Conservation (phyloP, 179 eudicot species). For the Nepenthes alata region DNA sequence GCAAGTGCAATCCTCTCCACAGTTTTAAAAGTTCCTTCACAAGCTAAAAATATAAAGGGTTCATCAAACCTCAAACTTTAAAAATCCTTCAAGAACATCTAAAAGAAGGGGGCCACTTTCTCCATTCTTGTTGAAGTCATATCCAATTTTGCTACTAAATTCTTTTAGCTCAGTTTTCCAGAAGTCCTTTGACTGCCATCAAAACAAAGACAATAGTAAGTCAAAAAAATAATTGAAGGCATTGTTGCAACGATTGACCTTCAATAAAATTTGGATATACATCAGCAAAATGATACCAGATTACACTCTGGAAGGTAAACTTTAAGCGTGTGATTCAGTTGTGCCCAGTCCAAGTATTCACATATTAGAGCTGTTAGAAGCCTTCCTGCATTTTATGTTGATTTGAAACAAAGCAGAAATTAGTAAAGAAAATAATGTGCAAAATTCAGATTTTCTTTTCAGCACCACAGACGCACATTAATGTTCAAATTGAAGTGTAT, state of each 20-base stretch:
- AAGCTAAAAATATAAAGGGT: not conserved
- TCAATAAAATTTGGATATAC: conserved; percentile 2
- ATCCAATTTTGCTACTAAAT: conserved; percentile 83
- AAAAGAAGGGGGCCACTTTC: conserved; percentile 82
- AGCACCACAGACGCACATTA: too few species aligned
- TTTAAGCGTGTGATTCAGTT: conserved; percentile 76
- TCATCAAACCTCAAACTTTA: conserved; percentile 70
- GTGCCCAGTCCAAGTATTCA: conserved; percentile 98
- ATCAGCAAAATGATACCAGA: conserved; percentile 37
- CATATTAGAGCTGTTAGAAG: conserved; percentile 79
- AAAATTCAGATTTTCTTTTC: too few species aligned
- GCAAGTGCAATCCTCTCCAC: too few species aligned
- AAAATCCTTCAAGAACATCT: conserved; percentile 95
- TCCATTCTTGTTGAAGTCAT: conserved; percentile 73
- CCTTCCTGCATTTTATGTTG: conserved; percentile 50
- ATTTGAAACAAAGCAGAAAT: not conserved
- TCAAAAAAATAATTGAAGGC: not conserved
- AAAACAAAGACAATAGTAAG: conserved; percentile 4
- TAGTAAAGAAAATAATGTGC: not conserved
- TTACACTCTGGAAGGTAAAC: conserved; percentile 94
- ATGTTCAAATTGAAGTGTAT: too few species aligned
- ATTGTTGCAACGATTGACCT: not conserved
- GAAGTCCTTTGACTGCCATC: conserved; percentile 66
- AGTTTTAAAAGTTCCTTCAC: too few species aligned
- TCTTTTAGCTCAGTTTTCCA: conserved; percentile 95